Evolutionary conservation across 441 rosid species (phyloP), one percentile per base, ranked within the genome.

Genomic region (Mallotus japonicus): DNA sequence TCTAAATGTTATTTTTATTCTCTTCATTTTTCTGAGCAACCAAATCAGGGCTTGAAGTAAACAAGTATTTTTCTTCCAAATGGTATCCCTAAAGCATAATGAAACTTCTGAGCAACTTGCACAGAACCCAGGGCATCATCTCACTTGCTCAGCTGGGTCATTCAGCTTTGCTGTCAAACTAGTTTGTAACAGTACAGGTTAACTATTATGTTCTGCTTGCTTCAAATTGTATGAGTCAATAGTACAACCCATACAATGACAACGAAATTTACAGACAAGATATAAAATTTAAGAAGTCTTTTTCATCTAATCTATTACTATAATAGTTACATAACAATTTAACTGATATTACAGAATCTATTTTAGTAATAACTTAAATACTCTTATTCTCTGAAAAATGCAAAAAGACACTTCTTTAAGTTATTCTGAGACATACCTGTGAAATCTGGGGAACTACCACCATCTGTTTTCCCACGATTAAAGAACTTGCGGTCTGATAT

Each of bases 401-500:
- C 49, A 44, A 44, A 44, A 44, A 7, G 49, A 44, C 12, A 44
- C 49, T 44, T 44, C 49, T 44, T 28, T 37, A 10, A 44, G 49
- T 44, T 44, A 44, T 44, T 44, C 49, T 51, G 34, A 58, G 32
- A 70, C 11, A 28, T 81, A 87, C 91, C 89, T n/a, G 85, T 62
- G 49, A 79, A 59, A 76, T 80, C 89, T 44, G 89, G 87, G 15
- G 85, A 83, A 66, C 83, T 74, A 65, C 75, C 70, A 56, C 68
- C 67, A 53, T 81, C 82, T 24, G 72, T 57, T 77, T 82, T 81
- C 68, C 78, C 87, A 71, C 86, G 86, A 62, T 74, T 53, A 68
- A 81, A 54, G 73, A 73, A 75, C 85, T 87, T 87, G 58, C 87
- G 86, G 58, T 85, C 91, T 17, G 85, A 80, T 65, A 83, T 47